Evolutionary conservation across 2,329 filamentous ascomycete species (phyloP).

Genomic region (Xylariaceae sp.): DNA sequence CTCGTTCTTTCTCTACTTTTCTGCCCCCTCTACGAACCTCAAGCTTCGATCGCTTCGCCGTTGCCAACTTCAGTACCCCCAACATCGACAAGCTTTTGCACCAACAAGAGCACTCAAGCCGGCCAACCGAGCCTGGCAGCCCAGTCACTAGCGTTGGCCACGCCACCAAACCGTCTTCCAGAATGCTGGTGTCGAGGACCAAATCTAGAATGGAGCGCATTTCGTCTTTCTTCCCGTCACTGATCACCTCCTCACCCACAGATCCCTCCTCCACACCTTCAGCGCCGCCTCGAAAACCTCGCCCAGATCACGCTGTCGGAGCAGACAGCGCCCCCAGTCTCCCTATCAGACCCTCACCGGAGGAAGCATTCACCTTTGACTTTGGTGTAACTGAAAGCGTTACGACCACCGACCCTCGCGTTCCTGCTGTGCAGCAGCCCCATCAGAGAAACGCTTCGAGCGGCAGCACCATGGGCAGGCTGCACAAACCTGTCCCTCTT

Average conservation of each 20-base stretch:
- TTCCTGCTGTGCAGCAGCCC: slow-evolving; percentile 1
- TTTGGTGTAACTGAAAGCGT: not conserved
- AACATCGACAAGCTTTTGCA: not conserved
- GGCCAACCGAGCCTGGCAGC: not conserved
- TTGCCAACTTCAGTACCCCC: not conserved
- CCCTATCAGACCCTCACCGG: not conserved
- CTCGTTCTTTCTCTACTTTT: not conserved
- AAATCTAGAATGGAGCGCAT: slow-evolving; percentile 24
- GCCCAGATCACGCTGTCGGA: too few relatives aligned
- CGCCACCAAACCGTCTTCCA: slow-evolving; percentile 1
- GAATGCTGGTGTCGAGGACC: not conserved
- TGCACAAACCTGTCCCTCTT: slow-evolving; percentile 20
- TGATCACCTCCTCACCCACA: slow-evolving; percentile 22
- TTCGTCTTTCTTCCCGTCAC: slow-evolving; percentile 28
- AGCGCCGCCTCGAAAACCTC: slow-evolving; percentile 22
- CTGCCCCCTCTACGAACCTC: not conserved
- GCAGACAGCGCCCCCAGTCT: slow-evolving; percentile 10
- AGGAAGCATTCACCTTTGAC: not conserved
- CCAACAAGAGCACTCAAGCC: not conserved
- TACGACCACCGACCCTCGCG: slow-evolving; percentile 3
- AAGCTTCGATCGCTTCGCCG: not conserved
- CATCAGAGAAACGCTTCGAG: slow-evolving; percentile 11
- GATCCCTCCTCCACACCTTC: slow-evolving; percentile 12
- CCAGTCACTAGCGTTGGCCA: slow-evolving; percentile 6
- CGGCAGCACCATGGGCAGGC: slow-evolving; percentile 8